A percentile compares a stretch with the other conserved stretches of the same genome.
phyloP scores from a whole-genome alignment of 2,329 filamentous ascomycete genomes.

The Stylonectria norvegica region DNA sequence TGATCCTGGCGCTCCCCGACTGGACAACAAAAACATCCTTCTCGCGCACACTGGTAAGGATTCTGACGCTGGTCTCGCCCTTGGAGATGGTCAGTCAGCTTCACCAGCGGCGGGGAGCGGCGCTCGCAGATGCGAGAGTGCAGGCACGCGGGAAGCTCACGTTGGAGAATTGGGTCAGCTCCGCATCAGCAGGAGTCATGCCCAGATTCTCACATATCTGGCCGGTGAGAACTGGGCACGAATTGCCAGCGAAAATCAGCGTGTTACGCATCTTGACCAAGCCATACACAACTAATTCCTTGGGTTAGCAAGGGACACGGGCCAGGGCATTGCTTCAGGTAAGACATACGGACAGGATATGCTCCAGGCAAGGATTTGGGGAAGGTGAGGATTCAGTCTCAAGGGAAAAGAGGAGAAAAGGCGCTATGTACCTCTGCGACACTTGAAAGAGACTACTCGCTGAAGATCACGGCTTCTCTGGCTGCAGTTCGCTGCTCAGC shows the following conservation, averaged over 20 bases:
- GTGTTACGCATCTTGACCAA: constrained; percentile 59
- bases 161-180: constrained; percentile 69
- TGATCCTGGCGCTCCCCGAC: constrained; percentile 92
- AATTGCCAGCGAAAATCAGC: constrained; percentile 65
- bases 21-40: constrained; percentile 99
- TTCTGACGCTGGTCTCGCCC: constrained; percentile 68
- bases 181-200: constrained; percentile 61
- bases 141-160: constrained; percentile 43
- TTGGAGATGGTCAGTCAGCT: constrained; percentile 31
- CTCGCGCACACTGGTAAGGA: constrained; percentile 78
- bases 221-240: constrained; percentile 60
- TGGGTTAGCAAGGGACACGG: no score
- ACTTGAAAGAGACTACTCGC: no score
- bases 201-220: constrained; percentile 68
- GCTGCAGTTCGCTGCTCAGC: no score
- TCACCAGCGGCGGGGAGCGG: background rate
- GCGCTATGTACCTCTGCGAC: no score
- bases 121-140: constrained; percentile 6
- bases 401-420: no score
- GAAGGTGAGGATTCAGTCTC: no score
- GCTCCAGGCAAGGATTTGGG: no score
- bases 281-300: no score
- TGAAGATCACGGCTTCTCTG: no score
- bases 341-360: no score
- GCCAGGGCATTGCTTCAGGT: no score